Base-by-base conservation (phyloP, 768 basidiomycete species). In the Leccinum variicolor region DNA sequence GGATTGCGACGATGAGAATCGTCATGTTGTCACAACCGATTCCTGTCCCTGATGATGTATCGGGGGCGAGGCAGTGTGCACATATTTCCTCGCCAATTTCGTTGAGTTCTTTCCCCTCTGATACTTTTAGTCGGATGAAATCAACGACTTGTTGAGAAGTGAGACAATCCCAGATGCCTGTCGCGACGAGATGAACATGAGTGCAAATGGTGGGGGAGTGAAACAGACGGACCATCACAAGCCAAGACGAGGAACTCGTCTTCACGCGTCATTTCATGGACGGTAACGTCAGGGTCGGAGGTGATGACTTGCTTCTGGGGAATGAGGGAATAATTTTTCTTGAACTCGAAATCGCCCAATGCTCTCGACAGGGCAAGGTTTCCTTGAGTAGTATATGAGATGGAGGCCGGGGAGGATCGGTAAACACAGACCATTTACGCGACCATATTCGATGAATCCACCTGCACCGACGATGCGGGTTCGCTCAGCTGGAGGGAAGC, bases 1-100 rank as follows among this genome's bases (percentile, higher is more conserved):
- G 81, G 47, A 99, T 73, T 7, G 92, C 97, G 56, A 98, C 82
- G 53, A 99, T 84, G 64, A 98, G 81, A 50, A 97, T 78, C 0
- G 97, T 99, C 97, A 99, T 99, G 77, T 99, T 98, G 76, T 99
- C 97, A 71, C 96, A 98, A 19, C 97, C 97, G 61, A 98, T 92
- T 13, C 97, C 97, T 46, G 85, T 85, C 50, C 91, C 92, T 34
- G 90, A 90, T 23, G 89, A 87, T 2, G 92, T 91, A 70, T 97
- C 94, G 1, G 95, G 95, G 23, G 97, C 95, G 49, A 98, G 81
- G 68, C 97, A 98, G 64, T 90, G 87, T 58, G 92, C 89, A 73
- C 95, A 96, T 63, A 98, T 86, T 66, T 85, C 81, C 73, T 96
- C 93, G 65, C 89, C 85, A 58, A 98, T 92, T 69, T 94, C 87